Evolutionary conservation across 176 grass and related monocot genomes (phyloP), one percentile per base, ranked within the genome.

Genomic region (Aegilops speltoides): DNA sequence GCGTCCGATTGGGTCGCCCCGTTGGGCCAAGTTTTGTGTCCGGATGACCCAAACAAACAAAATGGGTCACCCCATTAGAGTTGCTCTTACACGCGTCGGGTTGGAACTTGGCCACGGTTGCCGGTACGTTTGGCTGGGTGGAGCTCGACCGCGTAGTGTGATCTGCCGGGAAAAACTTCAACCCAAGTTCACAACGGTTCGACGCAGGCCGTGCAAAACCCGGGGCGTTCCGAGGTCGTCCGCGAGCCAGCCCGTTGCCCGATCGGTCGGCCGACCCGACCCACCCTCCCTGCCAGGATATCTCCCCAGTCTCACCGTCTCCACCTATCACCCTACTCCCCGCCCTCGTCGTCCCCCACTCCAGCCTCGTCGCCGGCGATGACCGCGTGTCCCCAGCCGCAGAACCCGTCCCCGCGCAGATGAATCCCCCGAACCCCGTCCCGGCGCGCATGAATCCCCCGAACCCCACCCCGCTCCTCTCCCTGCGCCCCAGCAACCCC

Each of bases 391-490:
- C 78, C 79, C 74, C 50, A 43, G 56, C 31, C 64, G n/a, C 33
- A 52, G 36, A 84, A 23, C 62, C 85, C 56, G 32, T 7, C 64
- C 4, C 9, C 75, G 7, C 67, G 32, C 28, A n/a, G 41, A 98
- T 98, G 96, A 92, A 32, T 63, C 84, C 85, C 0, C 7, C 76
- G 4, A 84, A 87, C 56, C 54, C 85, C 56, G 46, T 3, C 46
- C 8, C 13, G 33, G 32, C 78, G 34, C 61, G 50, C 60, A 98
- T 98, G 96, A 92, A 48, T 82, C 86, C 85, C 0, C 9, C 76
- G 24, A 92, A 89, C 41, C 71, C 87, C 7, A 24, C 50, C 16
- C 72, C 71, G 19, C 78, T 91, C 59, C 82, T 85, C 68, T 87
- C 76, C 76, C 66, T 68, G 28, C 50, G 26, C 65, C 82, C 88